Evolutionary conservation across 2,329 filamentous ascomycete species (phyloP).

Genomic region (Amylocarpus encephaloides): DNA sequence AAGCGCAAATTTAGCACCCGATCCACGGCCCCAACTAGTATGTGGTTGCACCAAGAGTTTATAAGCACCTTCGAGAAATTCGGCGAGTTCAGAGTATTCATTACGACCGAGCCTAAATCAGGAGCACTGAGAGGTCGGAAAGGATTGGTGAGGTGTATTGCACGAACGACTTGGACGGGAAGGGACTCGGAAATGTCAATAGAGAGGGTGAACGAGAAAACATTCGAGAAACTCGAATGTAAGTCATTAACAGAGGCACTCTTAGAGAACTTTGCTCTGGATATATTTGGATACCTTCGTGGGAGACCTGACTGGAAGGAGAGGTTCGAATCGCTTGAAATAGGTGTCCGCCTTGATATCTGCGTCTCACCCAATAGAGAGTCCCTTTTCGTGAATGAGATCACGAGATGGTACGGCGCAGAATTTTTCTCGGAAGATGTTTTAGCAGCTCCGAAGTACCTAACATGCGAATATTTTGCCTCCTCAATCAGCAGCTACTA

Average conservation of each 20-base stretch:
- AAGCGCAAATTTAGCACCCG: too few species aligned
- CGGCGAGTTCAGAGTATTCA: background rate
- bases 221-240: background rate
- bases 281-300: background rate
- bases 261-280: background rate
- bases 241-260: background rate
- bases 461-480: background rate
- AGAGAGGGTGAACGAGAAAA: too few species aligned
- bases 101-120: background rate
- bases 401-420: background rate
- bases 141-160: background rate
- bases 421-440: slow-evolving; percentile 1
- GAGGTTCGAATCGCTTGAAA: background rate
- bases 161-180: background rate
- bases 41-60: background rate
- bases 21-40: too few species aligned
- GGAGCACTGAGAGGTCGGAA: background rate
- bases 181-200: background rate
- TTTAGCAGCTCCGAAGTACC: background rate
- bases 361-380: background rate
- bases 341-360: background rate
- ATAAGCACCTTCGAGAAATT: background rate
- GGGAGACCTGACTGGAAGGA: background rate
- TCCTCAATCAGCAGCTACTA: background rate
- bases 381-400: background rate